Percentiles rank a stretch among this genome's conserved stretches.
Evolutionary conservation across 768 basidiomycete species (phyloP).

Genomic region (Wakefieldia striispora): DNA sequence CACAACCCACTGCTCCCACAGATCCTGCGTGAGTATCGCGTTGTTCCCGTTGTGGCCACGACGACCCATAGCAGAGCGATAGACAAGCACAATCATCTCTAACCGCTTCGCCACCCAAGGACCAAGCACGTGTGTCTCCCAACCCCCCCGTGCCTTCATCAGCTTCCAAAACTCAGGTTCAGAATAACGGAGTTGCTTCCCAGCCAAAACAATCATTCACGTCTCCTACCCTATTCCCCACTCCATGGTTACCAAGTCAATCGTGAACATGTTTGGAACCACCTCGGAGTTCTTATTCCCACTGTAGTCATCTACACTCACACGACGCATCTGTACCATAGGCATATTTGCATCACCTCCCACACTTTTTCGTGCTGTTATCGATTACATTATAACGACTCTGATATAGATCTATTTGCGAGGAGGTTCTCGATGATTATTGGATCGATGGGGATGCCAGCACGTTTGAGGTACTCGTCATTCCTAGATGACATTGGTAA

Average conservation of each 20-base stretch:
- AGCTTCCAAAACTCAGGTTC: constrained; percentile 9
- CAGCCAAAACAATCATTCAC: constrained; percentile 20
- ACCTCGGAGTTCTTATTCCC: too few species aligned
- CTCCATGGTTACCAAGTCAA: constrained; percentile 22
- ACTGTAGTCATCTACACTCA: not conserved
- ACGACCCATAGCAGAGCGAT: not conserved
- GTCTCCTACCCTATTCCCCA: constrained; percentile 23
- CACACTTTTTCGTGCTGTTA: constrained; percentile 1
- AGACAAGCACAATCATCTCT: constrained; percentile 17
- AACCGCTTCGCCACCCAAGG: constrained; percentile 28
- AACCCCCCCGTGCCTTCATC: constrained; percentile 11
- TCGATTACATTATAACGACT: constrained; percentile 8
- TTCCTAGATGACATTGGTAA: constrained; percentile 38
- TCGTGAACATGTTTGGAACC: constrained; percentile 4
- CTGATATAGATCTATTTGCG: constrained; percentile 4
- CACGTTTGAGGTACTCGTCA: constrained; percentile 45
- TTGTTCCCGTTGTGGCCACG: not conserved
- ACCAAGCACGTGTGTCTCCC: constrained; percentile 15
- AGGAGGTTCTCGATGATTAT: constrained; percentile 42
- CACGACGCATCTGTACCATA: constrained; percentile 30
- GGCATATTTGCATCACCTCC: constrained; percentile 18
- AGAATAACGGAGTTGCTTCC: constrained; percentile 13
- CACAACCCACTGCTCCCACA: constrained; percentile 31
- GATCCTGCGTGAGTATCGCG: constrained; percentile 36
- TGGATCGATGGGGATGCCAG: constrained; percentile 41